Percentiles rank a stretch among this genome's conserved stretches.
These are phyloP conservation scores for Botrytis fragariae DNA, from an alignment of 2,329 filamentous ascomycete species.

Conservation along the genomic window DNA sequence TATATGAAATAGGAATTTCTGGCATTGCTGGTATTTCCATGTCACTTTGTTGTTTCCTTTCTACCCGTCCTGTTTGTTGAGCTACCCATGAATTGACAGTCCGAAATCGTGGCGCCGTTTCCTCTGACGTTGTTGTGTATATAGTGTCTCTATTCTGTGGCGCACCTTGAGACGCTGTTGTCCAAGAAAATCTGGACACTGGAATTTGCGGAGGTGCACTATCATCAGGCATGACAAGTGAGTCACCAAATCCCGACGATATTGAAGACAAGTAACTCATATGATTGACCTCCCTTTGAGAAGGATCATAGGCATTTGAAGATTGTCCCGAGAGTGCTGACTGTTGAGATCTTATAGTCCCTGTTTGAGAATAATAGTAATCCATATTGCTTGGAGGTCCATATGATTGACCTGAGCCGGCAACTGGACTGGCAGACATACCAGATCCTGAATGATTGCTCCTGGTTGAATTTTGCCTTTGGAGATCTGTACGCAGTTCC, in stretches of 20 bases:
- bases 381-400: neutral
- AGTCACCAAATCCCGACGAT: constrained; percentile 64
- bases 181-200: constrained; percentile 36
- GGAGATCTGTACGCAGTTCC: constrained; percentile 13
- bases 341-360: constrained; percentile 12
- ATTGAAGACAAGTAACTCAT: constrained; percentile 54
- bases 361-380: constrained; percentile 17
- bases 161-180: constrained; percentile 23
- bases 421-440: constrained; percentile 11
- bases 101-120: constrained; percentile 51
- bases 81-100: constrained; percentile 62
- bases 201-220: constrained; percentile 20
- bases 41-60: constrained; percentile 45
- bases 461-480: constrained; percentile 8
- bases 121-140: constrained; percentile 36
- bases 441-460: constrained; percentile 1
- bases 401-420: constrained; percentile 8
- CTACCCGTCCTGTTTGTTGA: constrained; percentile 57
- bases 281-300: constrained; percentile 29
- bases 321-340: constrained; percentile 22
- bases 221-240: constrained; percentile 46
- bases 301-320: constrained; percentile 29
- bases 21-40: constrained; percentile 36
- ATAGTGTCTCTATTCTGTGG: constrained; percentile 35
- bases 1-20: constrained; percentile 26